Conservation (phyloP, 2,329 filamentous ascomycete genomes). For the Sarocladiaceae sp. region DNA sequence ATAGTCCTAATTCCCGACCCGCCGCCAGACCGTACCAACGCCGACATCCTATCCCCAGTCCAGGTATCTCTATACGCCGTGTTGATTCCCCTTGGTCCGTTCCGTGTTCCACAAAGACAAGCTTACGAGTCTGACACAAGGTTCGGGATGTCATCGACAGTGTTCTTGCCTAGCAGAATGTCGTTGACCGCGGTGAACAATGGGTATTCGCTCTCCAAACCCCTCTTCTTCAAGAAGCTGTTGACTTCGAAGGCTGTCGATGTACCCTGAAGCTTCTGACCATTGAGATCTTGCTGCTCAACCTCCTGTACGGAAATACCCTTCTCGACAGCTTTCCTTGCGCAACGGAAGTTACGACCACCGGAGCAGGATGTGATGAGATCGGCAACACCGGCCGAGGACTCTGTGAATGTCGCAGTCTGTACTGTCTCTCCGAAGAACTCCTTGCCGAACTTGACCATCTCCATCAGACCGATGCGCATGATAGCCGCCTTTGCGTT, state of each 20-base stretch:
- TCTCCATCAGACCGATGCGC: constrained; percentile 91
- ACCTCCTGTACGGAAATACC: constrained; percentile 80
- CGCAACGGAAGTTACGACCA: constrained; percentile 91
- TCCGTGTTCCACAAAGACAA: neutral
- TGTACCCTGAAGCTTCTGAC: constrained; percentile 94
- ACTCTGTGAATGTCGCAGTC: constrained; percentile 89
- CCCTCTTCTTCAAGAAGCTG: constrained; percentile 75
- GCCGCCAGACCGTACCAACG: neutral
- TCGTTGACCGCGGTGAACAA: constrained; percentile 84
- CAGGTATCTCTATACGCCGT: constrained; percentile 4
- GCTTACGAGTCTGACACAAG: constrained; percentile 44
- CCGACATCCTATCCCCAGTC: neutral
- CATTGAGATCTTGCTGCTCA: constrained; percentile 85
- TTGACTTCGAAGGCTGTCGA: constrained; percentile 90
- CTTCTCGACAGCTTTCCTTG: constrained; percentile 79
- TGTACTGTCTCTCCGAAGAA: constrained; percentile 85
- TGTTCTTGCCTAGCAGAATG: constrained; percentile 72
- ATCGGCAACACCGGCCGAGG: constrained; percentile 92
- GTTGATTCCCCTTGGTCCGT: neutral
- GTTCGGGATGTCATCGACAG: constrained; percentile 75
- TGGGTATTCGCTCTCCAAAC: constrained; percentile 79
- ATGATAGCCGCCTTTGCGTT: constrained; percentile 99
- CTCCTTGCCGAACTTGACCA: constrained; percentile 90
- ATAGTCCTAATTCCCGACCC: neutral
- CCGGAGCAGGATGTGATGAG: constrained; percentile 91